These are phyloP conservation scores for Ammopiptanthus mongolicus DNA, from an alignment of 306 rosid genomes.

Conservation along the genomic window DNA sequence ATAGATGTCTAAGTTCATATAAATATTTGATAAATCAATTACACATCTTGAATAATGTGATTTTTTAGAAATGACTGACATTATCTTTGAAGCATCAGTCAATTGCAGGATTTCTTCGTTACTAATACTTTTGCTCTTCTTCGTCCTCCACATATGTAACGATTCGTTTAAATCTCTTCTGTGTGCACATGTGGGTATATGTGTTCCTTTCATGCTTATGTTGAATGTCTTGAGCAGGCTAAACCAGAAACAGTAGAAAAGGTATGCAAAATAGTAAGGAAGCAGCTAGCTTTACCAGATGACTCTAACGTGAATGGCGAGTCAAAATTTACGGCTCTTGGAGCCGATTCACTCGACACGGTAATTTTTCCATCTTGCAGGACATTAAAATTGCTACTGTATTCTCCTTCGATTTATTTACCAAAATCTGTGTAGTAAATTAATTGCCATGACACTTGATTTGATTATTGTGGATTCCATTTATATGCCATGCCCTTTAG, in stretches of 20 bases:
- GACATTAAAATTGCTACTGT: background rate
- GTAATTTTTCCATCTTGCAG: conserved; percentile 27
- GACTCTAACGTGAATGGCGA: conserved; percentile 47
- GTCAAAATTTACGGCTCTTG: conserved; percentile 62
- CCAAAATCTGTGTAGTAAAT: background rate
- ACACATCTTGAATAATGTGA: background rate
- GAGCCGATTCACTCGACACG: conserved; percentile 91
- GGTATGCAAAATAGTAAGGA: conserved; percentile 62
- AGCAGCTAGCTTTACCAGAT: conserved; percentile 64
- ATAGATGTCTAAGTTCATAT: background rate
- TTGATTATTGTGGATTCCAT: conserved; percentile 13
- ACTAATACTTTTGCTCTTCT: background rate
- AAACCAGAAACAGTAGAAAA: conserved; percentile 60
- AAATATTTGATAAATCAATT: background rate
- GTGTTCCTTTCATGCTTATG: background rate
- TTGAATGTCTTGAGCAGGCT: conserved; percentile 46
- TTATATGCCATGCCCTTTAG: conserved; percentile 22
- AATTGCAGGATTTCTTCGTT: background rate
- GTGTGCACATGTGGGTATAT: background rate
- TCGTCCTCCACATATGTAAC: background rate
- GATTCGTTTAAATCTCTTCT: background rate
- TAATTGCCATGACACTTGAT: background rate
- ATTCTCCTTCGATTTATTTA: background rate
- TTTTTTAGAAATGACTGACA: background rate
- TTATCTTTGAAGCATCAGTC: background rate